These are phyloP conservation scores for Dinochytrium kinnereticum DNA, from an alignment of 371 early-diverging fungal species.

Conservation along the genomic window DNA sequence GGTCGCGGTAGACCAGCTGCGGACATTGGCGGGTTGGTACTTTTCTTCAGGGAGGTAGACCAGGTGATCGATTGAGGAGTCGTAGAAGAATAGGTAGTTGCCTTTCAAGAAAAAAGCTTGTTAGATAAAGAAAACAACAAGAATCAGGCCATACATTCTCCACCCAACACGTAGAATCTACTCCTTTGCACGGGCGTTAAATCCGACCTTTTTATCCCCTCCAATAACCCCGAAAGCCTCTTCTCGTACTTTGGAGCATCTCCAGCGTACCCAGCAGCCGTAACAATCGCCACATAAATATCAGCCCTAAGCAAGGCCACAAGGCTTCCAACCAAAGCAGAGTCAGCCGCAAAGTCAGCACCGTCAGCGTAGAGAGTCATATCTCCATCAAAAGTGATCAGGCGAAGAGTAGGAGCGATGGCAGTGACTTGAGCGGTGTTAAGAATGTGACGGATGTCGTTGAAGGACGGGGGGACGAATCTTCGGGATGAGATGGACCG, in stretches of 20 bases:
- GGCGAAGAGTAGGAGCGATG: slow-evolving; percentile 55
- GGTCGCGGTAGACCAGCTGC: slow-evolving; percentile 35
- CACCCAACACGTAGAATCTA: slow-evolving; percentile 76
- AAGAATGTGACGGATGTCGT: slow-evolving; percentile 80
- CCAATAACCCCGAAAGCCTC: slow-evolving; percentile 71
- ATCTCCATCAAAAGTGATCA: slow-evolving; percentile 84
- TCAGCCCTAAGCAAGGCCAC: slow-evolving; percentile 62
- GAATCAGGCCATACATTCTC: slow-evolving; percentile 29
- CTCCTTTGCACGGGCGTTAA: slow-evolving; percentile 55
- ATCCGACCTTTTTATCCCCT: slow-evolving; percentile 56
- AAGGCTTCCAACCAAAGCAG: slow-evolving; percentile 64
- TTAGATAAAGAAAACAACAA: background rate
- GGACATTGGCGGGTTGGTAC: slow-evolving; percentile 43
- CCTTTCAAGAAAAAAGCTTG: slow-evolving; percentile 60
- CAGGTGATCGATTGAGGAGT: slow-evolving; percentile 56
- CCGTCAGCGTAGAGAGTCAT: slow-evolving; percentile 89
- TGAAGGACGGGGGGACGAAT: slow-evolving; percentile 80
- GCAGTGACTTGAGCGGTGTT: slow-evolving; percentile 69
- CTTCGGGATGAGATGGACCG: slow-evolving; percentile 69
- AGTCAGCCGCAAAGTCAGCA: slow-evolving; percentile 72
- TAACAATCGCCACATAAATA: slow-evolving; percentile 78
- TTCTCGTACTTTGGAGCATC: slow-evolving; percentile 71
- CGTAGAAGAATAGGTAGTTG: slow-evolving; percentile 78
- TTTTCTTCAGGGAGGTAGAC: slow-evolving; percentile 63
- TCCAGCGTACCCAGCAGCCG: slow-evolving; percentile 82